Base-by-base conservation (phyloP, 176 grass and related monocot species). In the Carex parvula region DNA sequence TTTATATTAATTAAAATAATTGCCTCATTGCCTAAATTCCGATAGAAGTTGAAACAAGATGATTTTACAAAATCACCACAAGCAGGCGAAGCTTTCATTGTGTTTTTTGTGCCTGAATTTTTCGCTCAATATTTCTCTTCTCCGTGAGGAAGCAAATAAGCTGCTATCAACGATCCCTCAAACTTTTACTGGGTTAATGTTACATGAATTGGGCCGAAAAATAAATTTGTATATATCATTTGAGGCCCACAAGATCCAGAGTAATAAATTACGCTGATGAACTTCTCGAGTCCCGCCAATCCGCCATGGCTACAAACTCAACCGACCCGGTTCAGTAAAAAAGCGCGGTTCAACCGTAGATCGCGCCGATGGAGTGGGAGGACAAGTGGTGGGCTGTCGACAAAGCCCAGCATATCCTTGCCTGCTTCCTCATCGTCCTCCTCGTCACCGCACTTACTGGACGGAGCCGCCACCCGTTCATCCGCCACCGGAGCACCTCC, bases 311-410 rank as follows among this genome's bases (percentile, higher is more conserved):
- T 54, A 3, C 17, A 50, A 75, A 76, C 44, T 7, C 16, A 30
- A 30, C 48, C 44, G 44, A 30, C 11, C 72, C 72, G 72, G 72
- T 76, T 76, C 71, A 54, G 15, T 70, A n/a, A 5, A 30, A 46
- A 56, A 54, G 13, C 20, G 3, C 71, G 71, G 46, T 76, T 76
- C 46, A 29, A 76, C 72, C 72, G 22, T 76, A 20, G 21, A 29
- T 29, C 33, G 29, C 59, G 39, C 59, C 21, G 3, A 98, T 98
- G 92, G 95, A 98, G 84, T 88, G 84, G 90, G 90, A 65, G 33
- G 92, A 98, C 82, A 82, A 91, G 13, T 98, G 95, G 95, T 71
- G 89, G 55, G 92, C 90, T 48, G 21, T 82, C 15, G 95, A 98
- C 84, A 93, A 93, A 69, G 72, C 89, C 79, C 78, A 94, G 82